Evolutionary conservation across 306 rosid genomes (phyloP).

Genomic region (Quercus wislizeni): DNA sequence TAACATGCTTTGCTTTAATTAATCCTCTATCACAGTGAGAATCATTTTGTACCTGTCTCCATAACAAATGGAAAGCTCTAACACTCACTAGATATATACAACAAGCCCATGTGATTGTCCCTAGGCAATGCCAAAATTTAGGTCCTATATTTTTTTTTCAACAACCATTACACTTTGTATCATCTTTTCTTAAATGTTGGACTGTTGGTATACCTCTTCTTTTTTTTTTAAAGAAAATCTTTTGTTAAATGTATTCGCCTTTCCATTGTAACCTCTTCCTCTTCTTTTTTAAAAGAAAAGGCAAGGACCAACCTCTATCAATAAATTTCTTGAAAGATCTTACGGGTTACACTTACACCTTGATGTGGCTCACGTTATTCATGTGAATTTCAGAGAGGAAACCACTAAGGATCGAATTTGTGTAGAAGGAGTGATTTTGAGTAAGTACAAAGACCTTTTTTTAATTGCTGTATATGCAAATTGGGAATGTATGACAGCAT

Average conservation of each 20-base stretch:
- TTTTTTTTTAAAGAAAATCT: neutral
- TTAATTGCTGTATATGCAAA: no score
- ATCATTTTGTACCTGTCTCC: conserved; percentile 36
- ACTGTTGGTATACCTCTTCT: neutral
- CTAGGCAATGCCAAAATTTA: conserved; percentile 37
- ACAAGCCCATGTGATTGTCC: conserved; percentile 51
- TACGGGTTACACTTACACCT: neutral
- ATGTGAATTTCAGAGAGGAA: no score
- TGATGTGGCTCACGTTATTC: neutral
- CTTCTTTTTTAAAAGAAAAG: conserved; percentile 9
- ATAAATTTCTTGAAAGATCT: neutral
- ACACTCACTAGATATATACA: conserved; percentile 1
- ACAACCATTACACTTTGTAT: conserved; percentile 21
- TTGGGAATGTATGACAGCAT: no score
- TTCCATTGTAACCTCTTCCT: conserved; percentile 45
- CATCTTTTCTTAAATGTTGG: conserved; percentile 2
- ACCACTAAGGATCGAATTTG: no score
- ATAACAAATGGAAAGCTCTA: conserved; percentile 38
- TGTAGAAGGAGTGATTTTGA: no score
- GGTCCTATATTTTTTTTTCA: conserved; percentile 7
- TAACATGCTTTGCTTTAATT: conserved; percentile 29
- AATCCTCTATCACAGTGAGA: conserved; percentile 18
- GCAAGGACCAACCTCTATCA: conserved; percentile 30
- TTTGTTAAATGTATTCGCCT: conserved; percentile 10
- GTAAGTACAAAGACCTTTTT: no score